Conservation (phyloP, 2,329 filamentous ascomycete genomes). For the Cytospora piceae region DNA sequence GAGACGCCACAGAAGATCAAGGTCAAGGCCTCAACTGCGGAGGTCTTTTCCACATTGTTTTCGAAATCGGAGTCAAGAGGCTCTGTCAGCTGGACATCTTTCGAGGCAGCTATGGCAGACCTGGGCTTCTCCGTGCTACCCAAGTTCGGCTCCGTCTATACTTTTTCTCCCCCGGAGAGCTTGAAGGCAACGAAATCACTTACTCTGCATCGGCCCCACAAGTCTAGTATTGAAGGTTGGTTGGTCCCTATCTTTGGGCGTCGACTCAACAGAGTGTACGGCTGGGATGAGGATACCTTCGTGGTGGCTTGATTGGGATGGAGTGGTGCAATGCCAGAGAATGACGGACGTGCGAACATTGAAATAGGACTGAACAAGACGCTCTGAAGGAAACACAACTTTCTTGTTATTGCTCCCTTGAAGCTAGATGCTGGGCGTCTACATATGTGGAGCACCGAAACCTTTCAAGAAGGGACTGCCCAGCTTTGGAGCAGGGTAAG, state of each 20-base stretch:
- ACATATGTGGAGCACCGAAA: too few relatives aligned
- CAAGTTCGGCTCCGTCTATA: slow-evolving; percentile 48
- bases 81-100: slow-evolving; percentile 41
- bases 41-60: slow-evolving; percentile 45
- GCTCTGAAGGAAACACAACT: too few relatives aligned
- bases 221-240: slow-evolving; percentile 42
- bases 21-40: slow-evolving; percentile 44
- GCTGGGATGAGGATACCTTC: slow-evolving; percentile 43
- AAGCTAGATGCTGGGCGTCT: too few relatives aligned
- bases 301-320: slow-evolving; percentile 32
- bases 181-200: slow-evolving; percentile 37
- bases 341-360: too few relatives aligned
- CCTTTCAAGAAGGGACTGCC: too few relatives aligned
- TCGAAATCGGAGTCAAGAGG: slow-evolving; percentile 34
- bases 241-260: slow-evolving; percentile 36
- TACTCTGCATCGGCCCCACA: slow-evolving; percentile 44
- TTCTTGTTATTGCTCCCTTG: too few relatives aligned
- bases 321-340: background rate
- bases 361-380: too few relatives aligned
- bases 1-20: slow-evolving; percentile 34
- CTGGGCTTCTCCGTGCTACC: slow-evolving; percentile 45
- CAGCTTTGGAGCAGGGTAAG: too few relatives aligned
- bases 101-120: slow-evolving; percentile 40
- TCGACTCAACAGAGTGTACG: slow-evolving; percentile 42
- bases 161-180: slow-evolving; percentile 40